phyloP scores from a whole-genome alignment of 164 flowering plant genomes.

The Umbilicus rupestris region DNA sequence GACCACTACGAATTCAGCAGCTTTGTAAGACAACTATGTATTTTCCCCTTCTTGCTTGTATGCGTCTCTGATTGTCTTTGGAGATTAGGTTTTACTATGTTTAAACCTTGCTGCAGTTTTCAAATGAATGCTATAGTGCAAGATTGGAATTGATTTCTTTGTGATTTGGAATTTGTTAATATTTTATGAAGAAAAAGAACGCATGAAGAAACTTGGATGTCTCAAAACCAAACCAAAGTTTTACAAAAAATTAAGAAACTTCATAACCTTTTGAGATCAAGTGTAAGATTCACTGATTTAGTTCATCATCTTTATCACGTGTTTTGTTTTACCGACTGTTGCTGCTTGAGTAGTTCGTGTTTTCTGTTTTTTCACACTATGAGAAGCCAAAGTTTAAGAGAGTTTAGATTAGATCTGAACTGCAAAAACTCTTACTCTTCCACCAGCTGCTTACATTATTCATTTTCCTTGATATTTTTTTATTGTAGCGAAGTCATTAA shows the following conservation, averaged over 20 bases:
- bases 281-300: too few relatives aligned
- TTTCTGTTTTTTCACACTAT: too few relatives aligned
- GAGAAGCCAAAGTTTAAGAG: too few relatives aligned
- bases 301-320: too few relatives aligned
- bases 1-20: constrained; percentile 71
- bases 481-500: constrained; percentile 60
- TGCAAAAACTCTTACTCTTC: not conserved
- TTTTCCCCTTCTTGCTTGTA: not conserved
- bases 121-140: not conserved
- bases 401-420: not conserved
- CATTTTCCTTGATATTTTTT: not conserved
- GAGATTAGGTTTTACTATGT: not conserved
- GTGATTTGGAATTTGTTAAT: not conserved
- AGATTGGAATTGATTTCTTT: not conserved
- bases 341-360: too few relatives aligned
- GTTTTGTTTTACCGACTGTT: too few relatives aligned
- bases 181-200: not conserved
- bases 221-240: not conserved
- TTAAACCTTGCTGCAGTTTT: not conserved
- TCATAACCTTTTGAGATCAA: too few relatives aligned
- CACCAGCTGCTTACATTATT: not conserved
- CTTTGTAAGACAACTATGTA: constrained; percentile 48
- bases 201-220: not conserved
- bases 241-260: not conserved
- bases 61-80: not conserved